Evolutionary conservation across 352 stramenopile genomes (phyloP).

Genomic region (Aphanomyces euteiches): DNA sequence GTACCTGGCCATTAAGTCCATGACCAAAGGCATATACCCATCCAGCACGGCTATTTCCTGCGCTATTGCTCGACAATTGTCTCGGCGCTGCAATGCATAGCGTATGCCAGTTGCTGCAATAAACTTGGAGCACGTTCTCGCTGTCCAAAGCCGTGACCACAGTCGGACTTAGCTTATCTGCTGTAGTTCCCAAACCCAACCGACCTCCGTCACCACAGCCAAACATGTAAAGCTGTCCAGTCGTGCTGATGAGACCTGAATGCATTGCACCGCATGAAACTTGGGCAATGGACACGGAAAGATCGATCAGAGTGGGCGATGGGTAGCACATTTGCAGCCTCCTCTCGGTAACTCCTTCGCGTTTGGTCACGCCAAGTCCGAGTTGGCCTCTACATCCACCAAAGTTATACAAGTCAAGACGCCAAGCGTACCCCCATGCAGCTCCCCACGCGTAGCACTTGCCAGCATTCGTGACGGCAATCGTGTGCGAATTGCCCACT

Average conservation of each 20-base stretch:
- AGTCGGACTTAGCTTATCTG: slow-evolving; percentile 47
- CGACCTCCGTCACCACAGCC: slow-evolving; percentile 88
- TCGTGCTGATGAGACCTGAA: slow-evolving; percentile 51
- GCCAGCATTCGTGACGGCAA: slow-evolving; percentile 47
- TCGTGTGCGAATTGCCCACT: slow-evolving; percentile 63
- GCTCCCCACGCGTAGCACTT: slow-evolving; percentile 59
- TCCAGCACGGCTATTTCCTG: slow-evolving; percentile 31
- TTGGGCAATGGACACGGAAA: slow-evolving; percentile 43
- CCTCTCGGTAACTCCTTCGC: slow-evolving; percentile 49
- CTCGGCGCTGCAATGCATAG: slow-evolving; percentile 49
- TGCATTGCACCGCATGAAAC: slow-evolving; percentile 89
- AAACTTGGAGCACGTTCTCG: slow-evolving; percentile 55
- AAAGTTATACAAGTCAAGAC: neutral
- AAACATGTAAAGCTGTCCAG: slow-evolving; percentile 74
- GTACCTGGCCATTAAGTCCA: slow-evolving; percentile 61
- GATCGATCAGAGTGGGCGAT: slow-evolving; percentile 55
- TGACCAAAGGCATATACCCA: slow-evolving; percentile 66
- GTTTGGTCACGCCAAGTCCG: slow-evolving; percentile 53
- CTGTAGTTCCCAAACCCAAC: slow-evolving; percentile 67
- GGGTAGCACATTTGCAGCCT: slow-evolving; percentile 57
- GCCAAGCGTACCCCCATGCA: slow-evolving; percentile 39
- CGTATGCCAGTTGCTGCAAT: slow-evolving; percentile 66
- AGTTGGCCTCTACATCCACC: slow-evolving; percentile 47
- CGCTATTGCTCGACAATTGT: slow-evolving; percentile 1
- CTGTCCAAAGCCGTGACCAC: slow-evolving; percentile 46